Percentiles rank a stretch among this genome's conserved stretches.
These are phyloP conservation scores for Salix purpurea DNA, from an alignment of 345 rosid genomes.

Conservation along the genomic window DNA sequence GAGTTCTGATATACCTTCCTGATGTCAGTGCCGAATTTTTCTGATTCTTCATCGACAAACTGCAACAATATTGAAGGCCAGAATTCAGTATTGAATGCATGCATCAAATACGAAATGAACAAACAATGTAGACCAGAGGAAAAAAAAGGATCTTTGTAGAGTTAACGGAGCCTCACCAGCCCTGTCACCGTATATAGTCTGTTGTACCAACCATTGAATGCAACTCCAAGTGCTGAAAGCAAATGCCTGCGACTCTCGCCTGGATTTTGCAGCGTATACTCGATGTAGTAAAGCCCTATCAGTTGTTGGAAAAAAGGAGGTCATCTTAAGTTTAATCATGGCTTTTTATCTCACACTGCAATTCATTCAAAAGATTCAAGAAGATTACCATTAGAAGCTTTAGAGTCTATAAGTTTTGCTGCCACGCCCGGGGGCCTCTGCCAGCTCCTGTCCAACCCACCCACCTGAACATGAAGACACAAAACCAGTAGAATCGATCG, in stretches of 20 bases:
- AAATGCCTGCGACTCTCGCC: slow-evolving; percentile 70
- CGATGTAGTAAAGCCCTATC: slow-evolving; percentile 83
- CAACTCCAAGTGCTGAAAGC: slow-evolving; percentile 80
- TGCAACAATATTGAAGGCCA: slow-evolving; percentile 26
- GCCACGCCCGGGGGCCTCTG: slow-evolving; percentile 74
- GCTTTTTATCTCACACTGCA: neutral
- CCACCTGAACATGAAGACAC: slow-evolving; percentile 36
- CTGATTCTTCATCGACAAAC: slow-evolving; percentile 61
- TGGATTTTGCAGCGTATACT: slow-evolving; percentile 81
- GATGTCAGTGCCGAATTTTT: slow-evolving; percentile 55
- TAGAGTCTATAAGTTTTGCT: slow-evolving; percentile 69
- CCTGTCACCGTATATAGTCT: slow-evolving; percentile 89
- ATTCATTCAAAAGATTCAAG: neutral
- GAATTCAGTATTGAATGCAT: neutral
- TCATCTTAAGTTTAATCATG: neutral
- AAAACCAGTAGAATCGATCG: neutral
- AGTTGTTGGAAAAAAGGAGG: neutral
- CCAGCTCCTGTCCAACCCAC: slow-evolving; percentile 97
- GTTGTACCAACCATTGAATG: slow-evolving; percentile 85
- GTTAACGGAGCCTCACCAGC: slow-evolving; percentile 39
- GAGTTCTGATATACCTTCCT: slow-evolving; percentile 49
- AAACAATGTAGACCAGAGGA: neutral
- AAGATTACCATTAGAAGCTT: slow-evolving; percentile 57
- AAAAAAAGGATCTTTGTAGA: neutral
- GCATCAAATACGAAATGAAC: neutral